These are phyloP conservation scores for Cadophora malorum DNA, from an alignment of 2,329 filamentous ascomycete species.

Conservation along the genomic window DNA sequence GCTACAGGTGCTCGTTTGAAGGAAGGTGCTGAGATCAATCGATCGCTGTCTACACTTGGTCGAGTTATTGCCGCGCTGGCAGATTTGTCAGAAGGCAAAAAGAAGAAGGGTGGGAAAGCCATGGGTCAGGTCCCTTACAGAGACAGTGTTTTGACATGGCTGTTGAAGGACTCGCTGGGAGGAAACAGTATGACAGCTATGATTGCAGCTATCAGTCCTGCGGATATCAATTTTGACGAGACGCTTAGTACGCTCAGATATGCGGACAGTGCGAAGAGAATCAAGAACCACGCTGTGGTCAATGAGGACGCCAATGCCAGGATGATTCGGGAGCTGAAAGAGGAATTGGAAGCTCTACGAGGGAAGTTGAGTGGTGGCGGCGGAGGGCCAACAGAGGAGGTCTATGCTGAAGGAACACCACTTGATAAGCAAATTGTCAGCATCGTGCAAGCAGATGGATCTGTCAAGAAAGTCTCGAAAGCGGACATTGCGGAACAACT, in stretches of 20 bases:
- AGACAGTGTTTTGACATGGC: slow-evolving; percentile 95
- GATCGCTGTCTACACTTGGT: slow-evolving; percentile 92
- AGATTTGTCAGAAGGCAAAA: slow-evolving; percentile 85
- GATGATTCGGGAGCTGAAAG: slow-evolving; percentile 98
- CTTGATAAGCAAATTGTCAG: slow-evolving; percentile 96
- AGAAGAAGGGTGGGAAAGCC: slow-evolving; percentile 74
- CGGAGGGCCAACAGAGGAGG: slow-evolving; percentile 69
- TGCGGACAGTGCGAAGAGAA: slow-evolving; percentile 96
- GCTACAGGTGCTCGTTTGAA: slow-evolving; percentile 94
- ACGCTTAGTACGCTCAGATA: slow-evolving; percentile 95
- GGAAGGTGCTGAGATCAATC: slow-evolving; percentile 98
- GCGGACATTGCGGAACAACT: slow-evolving; percentile 97
- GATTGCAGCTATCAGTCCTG: slow-evolving; percentile 98
- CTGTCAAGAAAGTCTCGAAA: slow-evolving; percentile 94
- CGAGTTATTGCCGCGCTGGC: slow-evolving; percentile 97
- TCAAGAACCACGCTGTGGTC: slow-evolving; percentile 99
- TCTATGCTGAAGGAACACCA: slow-evolving; percentile 92
- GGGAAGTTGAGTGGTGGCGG: slow-evolving; percentile 78
- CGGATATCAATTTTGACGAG: slow-evolving; percentile 99
- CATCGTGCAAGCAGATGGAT: slow-evolving; percentile 84
- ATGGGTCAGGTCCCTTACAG: slow-evolving; percentile 86
- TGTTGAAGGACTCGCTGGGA: slow-evolving; percentile 94
- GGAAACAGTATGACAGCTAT: slow-evolving; percentile 99
- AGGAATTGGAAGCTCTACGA: slow-evolving; percentile 85
- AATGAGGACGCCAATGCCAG: slow-evolving; percentile 99